Percentiles rank a stretch among this genome's conserved stretches.
phyloP scores from a whole-genome alignment of 2,329 filamentous ascomycete genomes.

The Diaporthe sp. region DNA sequence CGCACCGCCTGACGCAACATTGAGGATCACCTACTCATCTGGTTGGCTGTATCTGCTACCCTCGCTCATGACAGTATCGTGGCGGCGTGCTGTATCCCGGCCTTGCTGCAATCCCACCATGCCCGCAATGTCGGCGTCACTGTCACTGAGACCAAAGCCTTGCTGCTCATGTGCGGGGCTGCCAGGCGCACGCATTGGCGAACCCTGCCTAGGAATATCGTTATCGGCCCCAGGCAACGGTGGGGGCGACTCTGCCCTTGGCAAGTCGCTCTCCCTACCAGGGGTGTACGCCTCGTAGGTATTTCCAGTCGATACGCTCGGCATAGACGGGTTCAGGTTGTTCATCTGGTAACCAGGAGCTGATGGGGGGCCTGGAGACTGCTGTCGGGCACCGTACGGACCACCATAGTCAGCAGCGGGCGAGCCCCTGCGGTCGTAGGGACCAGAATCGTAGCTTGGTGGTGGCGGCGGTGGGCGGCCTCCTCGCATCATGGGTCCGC shows the following conservation, averaged over 20 bases:
- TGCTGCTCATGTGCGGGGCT: slow-evolving; percentile 59
- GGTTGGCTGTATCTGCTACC: slow-evolving; percentile 77
- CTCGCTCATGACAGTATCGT: slow-evolving; percentile 71
- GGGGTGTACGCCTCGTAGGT: slow-evolving; percentile 60
- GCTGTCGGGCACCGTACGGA: slow-evolving; percentile 49
- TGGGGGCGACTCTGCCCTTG: slow-evolving; percentile 74
- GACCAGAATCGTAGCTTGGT: slow-evolving; percentile 55
- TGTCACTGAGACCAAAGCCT: slow-evolving; percentile 67
- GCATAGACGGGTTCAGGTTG: slow-evolving; percentile 52
- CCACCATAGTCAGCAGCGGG: slow-evolving; percentile 53
- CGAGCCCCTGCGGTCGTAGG: slow-evolving; percentile 54
- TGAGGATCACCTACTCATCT: slow-evolving; percentile 72
- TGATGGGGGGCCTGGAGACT: slow-evolving; percentile 53
- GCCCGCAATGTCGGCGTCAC: slow-evolving; percentile 78
- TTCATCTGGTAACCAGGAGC: slow-evolving; percentile 53
- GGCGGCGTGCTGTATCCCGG: slow-evolving; percentile 52
- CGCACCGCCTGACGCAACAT: neutral
- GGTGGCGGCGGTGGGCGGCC: slow-evolving; percentile 58
- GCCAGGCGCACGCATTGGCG: slow-evolving; percentile 80
- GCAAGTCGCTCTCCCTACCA: slow-evolving; percentile 58
- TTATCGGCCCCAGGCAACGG: slow-evolving; percentile 63
- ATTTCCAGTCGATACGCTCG: slow-evolving; percentile 50
- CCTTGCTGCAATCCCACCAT: slow-evolving; percentile 67
- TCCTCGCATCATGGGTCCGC: slow-evolving; percentile 51
- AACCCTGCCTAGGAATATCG: slow-evolving; percentile 47